Base-by-base conservation (phyloP, 2,329 filamentous ascomycete species). In the Lachnellula willkommii region DNA sequence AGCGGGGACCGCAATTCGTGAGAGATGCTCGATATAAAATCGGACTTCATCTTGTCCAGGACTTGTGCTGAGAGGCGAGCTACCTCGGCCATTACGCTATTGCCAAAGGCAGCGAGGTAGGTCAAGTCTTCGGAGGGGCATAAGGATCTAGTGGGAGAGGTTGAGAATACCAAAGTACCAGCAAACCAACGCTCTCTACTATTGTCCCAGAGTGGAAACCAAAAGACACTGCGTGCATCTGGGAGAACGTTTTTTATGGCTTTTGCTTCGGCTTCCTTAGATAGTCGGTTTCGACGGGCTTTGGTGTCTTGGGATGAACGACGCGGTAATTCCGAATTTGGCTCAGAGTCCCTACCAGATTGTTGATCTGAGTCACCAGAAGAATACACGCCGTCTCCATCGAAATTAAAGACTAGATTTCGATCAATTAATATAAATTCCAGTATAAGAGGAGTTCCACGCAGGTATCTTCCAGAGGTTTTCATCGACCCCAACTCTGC, bases 1-100 rank as follows among this genome's bases (percentile, higher is more conserved):
- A 86, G 70, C 0, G 83, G 83, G 2, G 79, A 82, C 4, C 83
- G 74, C 14, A 86, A 69, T 64, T 86, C 83, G 62, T 86, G 83
- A 3, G 79, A 82, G 5, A 86, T 76, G 1, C 79, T 83, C 0
- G 79, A 78, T 7, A 86, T 75, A 37, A 83, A 78, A 55, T 84
- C 80, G 1, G 77, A 77, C 64, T 69, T 69, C 65, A 68, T 66
- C 42, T 66, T 67, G 12, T 61, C 61, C 14, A 67, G 63, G 4
- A 70, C 69, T n/a, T 74, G 61, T 4, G 74, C 73, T 51, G 77
- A 73, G 4, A 81, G 58, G 2, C 78, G 73, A 0, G 77, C 74
- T 1, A 85, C 70, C 52, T 85, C 81, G 0, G 79, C 75, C 73
- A 83, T 82, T 15, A 81, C 78, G 0, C 77, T 76, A 52, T 78